phyloP scores from a whole-genome alignment of 2,329 filamentous ascomycete genomes.

The Boeremia exigua region DNA sequence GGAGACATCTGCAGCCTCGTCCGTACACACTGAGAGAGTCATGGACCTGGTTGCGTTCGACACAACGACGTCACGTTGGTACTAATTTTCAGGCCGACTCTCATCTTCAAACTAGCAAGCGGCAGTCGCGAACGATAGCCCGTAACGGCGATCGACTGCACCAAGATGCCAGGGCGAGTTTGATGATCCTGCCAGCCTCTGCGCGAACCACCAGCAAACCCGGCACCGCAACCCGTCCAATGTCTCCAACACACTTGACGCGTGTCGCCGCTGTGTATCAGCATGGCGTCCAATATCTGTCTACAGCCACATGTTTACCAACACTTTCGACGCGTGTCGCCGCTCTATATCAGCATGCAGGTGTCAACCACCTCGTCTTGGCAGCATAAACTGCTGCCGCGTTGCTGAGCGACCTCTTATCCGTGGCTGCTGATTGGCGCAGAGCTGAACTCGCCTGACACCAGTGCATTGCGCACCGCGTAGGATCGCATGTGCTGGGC shows the following conservation, averaged over 20 bases:
- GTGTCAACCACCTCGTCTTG: not conserved
- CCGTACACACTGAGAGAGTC: not conserved
- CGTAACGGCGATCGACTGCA: not conserved
- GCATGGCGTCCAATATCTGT: not conserved
- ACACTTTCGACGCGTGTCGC: not conserved
- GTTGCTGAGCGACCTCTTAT: constrained; percentile 2
- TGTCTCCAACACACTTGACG: not conserved
- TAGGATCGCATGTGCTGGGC: too few species aligned
- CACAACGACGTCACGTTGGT: constrained; percentile 9
- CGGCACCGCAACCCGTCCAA: not conserved
- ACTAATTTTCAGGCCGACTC: not conserved
- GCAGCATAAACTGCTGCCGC: constrained; percentile 2
- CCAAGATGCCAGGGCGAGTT: constrained; percentile 4
- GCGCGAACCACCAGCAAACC: not conserved
- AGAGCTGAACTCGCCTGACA: too few species aligned
- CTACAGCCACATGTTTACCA: not conserved
- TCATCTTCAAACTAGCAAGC: not conserved
- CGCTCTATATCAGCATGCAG: too few species aligned
- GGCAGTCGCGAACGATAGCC: not conserved
- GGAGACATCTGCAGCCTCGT: constrained; percentile 1
- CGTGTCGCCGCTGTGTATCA: too few species aligned
- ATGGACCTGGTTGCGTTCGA: not conserved
- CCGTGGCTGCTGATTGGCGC: constrained; percentile 4
- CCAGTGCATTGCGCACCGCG: constrained; percentile 9
- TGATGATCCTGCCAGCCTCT: constrained; percentile 8